Evolutionary conservation across 2,329 filamentous ascomycete species (phyloP).

Genomic region (Pseudogymnoascus sp.): DNA sequence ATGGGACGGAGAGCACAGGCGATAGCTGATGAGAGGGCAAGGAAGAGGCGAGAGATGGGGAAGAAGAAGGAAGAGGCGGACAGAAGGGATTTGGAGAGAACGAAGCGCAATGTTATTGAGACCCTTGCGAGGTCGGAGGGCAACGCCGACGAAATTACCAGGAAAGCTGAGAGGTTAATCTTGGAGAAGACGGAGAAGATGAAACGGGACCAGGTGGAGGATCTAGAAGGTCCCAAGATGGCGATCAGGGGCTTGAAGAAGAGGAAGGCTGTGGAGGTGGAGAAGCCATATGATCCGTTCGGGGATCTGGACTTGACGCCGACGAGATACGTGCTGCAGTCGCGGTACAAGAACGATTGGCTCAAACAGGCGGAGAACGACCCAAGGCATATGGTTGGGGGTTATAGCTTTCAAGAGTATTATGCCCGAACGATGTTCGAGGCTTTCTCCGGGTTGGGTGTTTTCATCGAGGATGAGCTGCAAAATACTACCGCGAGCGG

Average conservation of each 20-base stretch:
- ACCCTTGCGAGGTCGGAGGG: slow-evolving; percentile 54
- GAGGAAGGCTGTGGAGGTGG: slow-evolving; percentile 49
- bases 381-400: slow-evolving; percentile 62
- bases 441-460: slow-evolving; percentile 80
- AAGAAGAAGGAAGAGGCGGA: slow-evolving; percentile 64
- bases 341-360: slow-evolving; percentile 67
- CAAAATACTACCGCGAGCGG: slow-evolving; percentile 29
- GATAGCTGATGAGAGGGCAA: slow-evolving; percentile 59
- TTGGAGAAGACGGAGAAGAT: slow-evolving; percentile 62
- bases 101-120: slow-evolving; percentile 61
- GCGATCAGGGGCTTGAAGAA: slow-evolving; percentile 77
- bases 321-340: slow-evolving; percentile 61
- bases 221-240: slow-evolving; percentile 29
- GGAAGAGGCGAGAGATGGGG: slow-evolving; percentile 54
- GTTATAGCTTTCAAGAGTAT: slow-evolving; percentile 77
- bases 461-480: slow-evolving; percentile 70
- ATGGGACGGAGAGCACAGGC: slow-evolving; percentile 46
- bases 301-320: slow-evolving; percentile 63
- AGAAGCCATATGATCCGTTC: slow-evolving; percentile 82
- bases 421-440: slow-evolving; percentile 74
- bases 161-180: slow-evolving; percentile 50
- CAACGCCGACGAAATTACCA: slow-evolving; percentile 50
- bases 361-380: slow-evolving; percentile 60
- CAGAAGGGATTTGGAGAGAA: slow-evolving; percentile 52
- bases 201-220: slow-evolving; percentile 25